Conservation (phyloP, 2,329 filamentous ascomycete genomes). For the Neospermospora avenae region DNA sequence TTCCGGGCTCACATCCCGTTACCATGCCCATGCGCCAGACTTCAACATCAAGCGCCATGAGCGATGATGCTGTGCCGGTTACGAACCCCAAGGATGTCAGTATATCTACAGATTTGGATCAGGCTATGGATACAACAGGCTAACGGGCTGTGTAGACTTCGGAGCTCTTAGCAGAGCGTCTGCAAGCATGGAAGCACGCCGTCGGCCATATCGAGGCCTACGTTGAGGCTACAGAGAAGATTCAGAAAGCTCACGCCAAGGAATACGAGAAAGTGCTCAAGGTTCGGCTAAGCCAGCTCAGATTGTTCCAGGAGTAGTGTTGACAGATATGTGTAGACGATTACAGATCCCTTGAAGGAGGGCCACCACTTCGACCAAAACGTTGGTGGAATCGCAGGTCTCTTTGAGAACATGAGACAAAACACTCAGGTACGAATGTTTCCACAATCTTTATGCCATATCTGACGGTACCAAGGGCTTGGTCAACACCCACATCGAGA, state of each 20-base stretch:
- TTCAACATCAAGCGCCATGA: constrained; percentile 26
- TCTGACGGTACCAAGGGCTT: constrained; percentile 55
- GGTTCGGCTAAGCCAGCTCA: constrained; percentile 41
- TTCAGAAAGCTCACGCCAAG: constrained; percentile 80
- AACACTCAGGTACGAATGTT: constrained; percentile 67
- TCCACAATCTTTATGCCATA: neutral
- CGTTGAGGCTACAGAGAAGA: constrained; percentile 78
- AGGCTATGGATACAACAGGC: neutral
- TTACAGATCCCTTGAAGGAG: constrained; percentile 81
- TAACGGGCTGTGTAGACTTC: constrained; percentile 56
- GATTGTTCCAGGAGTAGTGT: neutral
- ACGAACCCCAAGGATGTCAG: constrained; percentile 33
- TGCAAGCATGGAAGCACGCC: constrained; percentile 95
- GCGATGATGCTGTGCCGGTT: constrained; percentile 32
- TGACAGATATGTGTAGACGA: constrained; percentile 52
- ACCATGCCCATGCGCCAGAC: constrained; percentile 30
- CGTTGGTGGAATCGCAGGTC: constrained; percentile 79
- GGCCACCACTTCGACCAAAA: constrained; percentile 91
- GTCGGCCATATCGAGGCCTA: constrained; percentile 91
- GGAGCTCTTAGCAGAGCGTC: constrained; percentile 78
- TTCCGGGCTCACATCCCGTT: constrained; percentile 27
- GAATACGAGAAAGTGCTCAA: constrained; percentile 95
- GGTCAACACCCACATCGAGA: constrained; percentile 85
- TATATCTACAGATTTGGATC: neutral
- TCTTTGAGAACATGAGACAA: constrained; percentile 90